Percentiles rank a stretch among this genome's conserved stretches.
phyloP scores from a whole-genome alignment of 352 stramenopile species.

The Globisporangium camurandrum region DNA sequence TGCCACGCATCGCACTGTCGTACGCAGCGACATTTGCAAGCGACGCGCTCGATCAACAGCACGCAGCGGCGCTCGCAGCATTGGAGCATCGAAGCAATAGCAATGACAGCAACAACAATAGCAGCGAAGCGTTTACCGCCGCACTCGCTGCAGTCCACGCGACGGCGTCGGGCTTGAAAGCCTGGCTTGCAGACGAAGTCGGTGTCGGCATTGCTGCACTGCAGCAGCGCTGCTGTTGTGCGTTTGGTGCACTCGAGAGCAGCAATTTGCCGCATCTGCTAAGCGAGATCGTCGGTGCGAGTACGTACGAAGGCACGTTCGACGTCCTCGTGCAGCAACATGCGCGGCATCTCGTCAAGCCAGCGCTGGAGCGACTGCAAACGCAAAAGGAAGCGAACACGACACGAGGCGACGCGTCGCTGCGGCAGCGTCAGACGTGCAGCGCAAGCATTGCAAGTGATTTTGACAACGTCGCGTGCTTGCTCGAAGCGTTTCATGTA shows the following conservation, averaged over 20 bases:
- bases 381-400: no score
- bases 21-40: conserved; percentile 32
- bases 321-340: conserved; percentile 70
- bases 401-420: not conserved
- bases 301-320: conserved; percentile 62
- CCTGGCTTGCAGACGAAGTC: conserved; percentile 26
- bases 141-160: conserved; percentile 29
- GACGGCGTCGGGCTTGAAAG: conserved; percentile 26
- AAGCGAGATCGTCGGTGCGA: conserved; percentile 29
- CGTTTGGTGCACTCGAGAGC: conserved; percentile 12
- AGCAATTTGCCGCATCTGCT: conserved; percentile 21
- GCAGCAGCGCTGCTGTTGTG: conserved; percentile 20
- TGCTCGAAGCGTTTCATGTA: conserved; percentile 22
- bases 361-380: conserved; percentile 6
- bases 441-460: conserved; percentile 10
- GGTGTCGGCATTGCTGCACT: conserved; percentile 25
- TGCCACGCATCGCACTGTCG: conserved; percentile 30
- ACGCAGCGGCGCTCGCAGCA: conserved; percentile 16
- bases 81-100: no score
- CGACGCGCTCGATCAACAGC: conserved; percentile 11
- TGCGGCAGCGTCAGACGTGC: conserved; percentile 1
- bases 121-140: conserved; percentile 12
- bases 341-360: conserved; percentile 49
- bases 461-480: conserved; percentile 17
- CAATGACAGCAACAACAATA: no score